phyloP scores from a whole-genome alignment of 2,329 filamentous ascomycete genomes.

The Curvularia spicifera region DNA sequence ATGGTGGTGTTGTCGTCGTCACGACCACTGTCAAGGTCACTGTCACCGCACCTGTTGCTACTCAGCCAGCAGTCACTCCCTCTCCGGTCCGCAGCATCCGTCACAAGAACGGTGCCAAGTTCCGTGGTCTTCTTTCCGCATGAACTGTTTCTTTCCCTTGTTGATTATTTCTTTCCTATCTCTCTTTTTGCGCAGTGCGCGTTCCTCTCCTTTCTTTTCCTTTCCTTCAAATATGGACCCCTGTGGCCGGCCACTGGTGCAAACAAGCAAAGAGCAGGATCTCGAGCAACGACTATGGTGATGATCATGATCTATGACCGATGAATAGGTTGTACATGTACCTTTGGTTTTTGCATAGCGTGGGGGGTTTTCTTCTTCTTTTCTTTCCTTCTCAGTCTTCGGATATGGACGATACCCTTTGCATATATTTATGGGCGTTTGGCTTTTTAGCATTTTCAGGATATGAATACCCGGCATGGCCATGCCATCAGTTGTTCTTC shows the following conservation, averaged over 20 bases:
- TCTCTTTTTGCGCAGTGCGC: conserved; percentile 4
- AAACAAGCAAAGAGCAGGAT: conserved; percentile 1
- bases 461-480: background rate
- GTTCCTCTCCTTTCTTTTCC: background rate
- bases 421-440: conserved; percentile 24
- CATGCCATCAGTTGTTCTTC: background rate
- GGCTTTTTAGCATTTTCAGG: conserved; percentile 4
- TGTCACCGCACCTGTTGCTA: conserved; percentile 10
- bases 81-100: conserved; percentile 12
- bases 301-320: conserved; percentile 3
- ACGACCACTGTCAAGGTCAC: conserved; percentile 39
- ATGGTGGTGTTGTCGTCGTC: conserved; percentile 27
- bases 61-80: conserved; percentile 6
- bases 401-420: conserved; percentile 24
- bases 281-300: background rate
- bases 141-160: background rate
- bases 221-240: conserved; percentile 3
- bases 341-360: conserved; percentile 3
- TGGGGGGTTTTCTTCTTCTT: background rate
- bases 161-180: background rate
- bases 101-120: conserved; percentile 34
- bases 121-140: conserved; percentile 24
- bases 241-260: conserved; percentile 18
- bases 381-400: background rate
- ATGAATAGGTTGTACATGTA: background rate